Evolutionary conservation across 306 rosid species (phyloP).

Genomic region (Cyclanthera cordifolia): DNA sequence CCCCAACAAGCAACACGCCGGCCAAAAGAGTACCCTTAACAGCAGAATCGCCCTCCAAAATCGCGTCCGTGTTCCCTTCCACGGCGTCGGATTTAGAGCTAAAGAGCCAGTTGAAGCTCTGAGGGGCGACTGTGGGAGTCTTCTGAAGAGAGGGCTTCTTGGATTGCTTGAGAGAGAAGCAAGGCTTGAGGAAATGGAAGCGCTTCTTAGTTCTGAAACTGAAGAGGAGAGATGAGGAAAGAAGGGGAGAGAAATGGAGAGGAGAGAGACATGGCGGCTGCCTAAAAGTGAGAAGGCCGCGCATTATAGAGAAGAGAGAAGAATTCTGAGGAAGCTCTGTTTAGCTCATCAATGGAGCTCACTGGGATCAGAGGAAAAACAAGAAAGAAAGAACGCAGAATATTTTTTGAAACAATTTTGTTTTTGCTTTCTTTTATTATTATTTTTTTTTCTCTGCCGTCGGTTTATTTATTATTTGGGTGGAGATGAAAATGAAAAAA

Average conservation of each 20-base stretch:
- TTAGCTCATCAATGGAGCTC: too few relatives aligned
- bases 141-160: conserved; percentile 40
- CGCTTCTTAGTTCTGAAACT: conserved; percentile 39
- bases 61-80: neutral
- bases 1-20: conserved; percentile 54
- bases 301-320: conserved; percentile 39
- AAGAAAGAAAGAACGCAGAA: too few relatives aligned
- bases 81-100: conserved; percentile 30
- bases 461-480: too few relatives aligned
- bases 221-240: conserved; percentile 31
- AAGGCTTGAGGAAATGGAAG: conserved; percentile 46
- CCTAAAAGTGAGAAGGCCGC: conserved; percentile 32
- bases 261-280: conserved; percentile 48
- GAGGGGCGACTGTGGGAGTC: conserved; percentile 43
- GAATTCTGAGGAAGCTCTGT: too few relatives aligned
- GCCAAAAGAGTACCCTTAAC: conserved; percentile 72
- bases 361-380: too few relatives aligned
- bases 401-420: too few relatives aligned
- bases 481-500: too few relatives aligned
- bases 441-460: too few relatives aligned
- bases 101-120: conserved; percentile 45
- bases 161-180: conserved; percentile 70
- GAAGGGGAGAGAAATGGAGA: conserved; percentile 12
- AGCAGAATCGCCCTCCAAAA: conserved; percentile 24
- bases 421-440: too few relatives aligned